A percentile compares a stretch with the other conserved stretches of the same genome.
Conservation (phyloP, 1,284 basidiomycete species). For the Sphagnurus paluster region DNA sequence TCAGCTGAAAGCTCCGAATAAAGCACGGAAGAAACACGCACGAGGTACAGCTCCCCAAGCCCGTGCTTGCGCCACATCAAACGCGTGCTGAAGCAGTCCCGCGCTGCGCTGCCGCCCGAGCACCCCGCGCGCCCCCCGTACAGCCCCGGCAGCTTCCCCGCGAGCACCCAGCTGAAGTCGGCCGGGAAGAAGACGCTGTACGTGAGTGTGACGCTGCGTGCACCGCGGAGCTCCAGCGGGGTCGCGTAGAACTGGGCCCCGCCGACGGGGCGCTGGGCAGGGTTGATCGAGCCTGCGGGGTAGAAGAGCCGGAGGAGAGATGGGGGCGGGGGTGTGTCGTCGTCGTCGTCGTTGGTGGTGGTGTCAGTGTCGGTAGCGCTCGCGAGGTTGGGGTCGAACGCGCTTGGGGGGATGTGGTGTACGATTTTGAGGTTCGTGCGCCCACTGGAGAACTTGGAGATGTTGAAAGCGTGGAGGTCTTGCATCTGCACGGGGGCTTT, state of each 20-base stretch:
- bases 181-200: slow-evolving; percentile 69
- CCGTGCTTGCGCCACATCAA: slow-evolving; percentile 73
- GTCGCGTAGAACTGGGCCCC: slow-evolving; percentile 71
- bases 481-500: slow-evolving; percentile 50
- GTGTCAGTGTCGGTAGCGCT: slow-evolving; percentile 3
- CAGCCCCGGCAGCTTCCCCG: slow-evolving; percentile 71
- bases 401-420: slow-evolving; percentile 41
- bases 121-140: slow-evolving; percentile 69
- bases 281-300: slow-evolving; percentile 65
- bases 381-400: slow-evolving; percentile 23
- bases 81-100: slow-evolving; percentile 67
- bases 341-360: slow-evolving; percentile 17
- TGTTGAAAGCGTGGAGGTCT: slow-evolving; percentile 59
- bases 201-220: slow-evolving; percentile 52
- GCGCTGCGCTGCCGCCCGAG: slow-evolving; percentile 65
- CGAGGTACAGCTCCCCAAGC: slow-evolving; percentile 71
- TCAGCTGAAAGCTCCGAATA: slow-evolving; percentile 2
- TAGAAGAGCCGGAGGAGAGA: slow-evolving; percentile 60
- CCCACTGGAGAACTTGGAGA: slow-evolving; percentile 57
- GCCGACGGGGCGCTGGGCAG: slow-evolving; percentile 54
- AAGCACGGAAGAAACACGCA: slow-evolving; percentile 31
- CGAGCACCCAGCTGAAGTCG: slow-evolving; percentile 68
- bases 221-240: slow-evolving; percentile 49
- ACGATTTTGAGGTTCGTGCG: slow-evolving; percentile 60
- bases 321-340: slow-evolving; percentile 28